Evolutionary conservation across 768 basidiomycete species (phyloP), one percentile per base, ranked within the genome.

Genomic region (Macrolepiota albuminosa): DNA sequence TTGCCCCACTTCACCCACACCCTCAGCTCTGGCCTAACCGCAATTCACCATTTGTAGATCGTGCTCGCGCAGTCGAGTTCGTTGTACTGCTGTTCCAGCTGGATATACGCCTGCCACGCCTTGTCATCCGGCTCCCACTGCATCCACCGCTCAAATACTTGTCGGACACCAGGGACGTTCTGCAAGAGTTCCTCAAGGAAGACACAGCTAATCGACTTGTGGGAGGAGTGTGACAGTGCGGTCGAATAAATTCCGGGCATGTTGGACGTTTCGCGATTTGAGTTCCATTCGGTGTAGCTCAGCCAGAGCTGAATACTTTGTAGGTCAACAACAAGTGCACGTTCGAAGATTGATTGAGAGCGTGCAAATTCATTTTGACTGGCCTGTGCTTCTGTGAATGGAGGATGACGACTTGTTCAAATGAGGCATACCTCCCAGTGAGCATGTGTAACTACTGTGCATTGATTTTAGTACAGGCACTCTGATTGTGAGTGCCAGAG

Each of bases 51-150:
- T 68, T 98, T 95, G 70, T 96, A 97, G 39, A 98, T 89, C 24
- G 87, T 78, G 60, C 94, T 96, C 2, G 95, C 96, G 9, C 97
- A 82, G 66, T 98, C 97, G 24, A 86, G 75, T 73, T 99, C 97
- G 58, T 86, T 79, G 71, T 98, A 99, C 3, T 97, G 83, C 69
- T 89, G 87, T 76, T 98, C 97, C 72, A 98, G 80, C 78, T 99
- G 98, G 81, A 98, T 92, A 74, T 96, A 98, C n/a, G 93, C 93
- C 70, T 94, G 91, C 96, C 96, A 99, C 4, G 96, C 95, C 78
- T 98, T 98, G 83, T 98, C 97, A 67, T 98, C 95, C 0, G 96
- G 97, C 71, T 98, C 96, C 97, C 97, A 98, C 64, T 93, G 85
- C 94, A 98, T 96, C 97, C 97, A 99, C 49, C 97, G 84, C 73